Evolutionary conservation across 345 rosid genomes (phyloP).

Genomic region (Pelargonium nanum): DNA sequence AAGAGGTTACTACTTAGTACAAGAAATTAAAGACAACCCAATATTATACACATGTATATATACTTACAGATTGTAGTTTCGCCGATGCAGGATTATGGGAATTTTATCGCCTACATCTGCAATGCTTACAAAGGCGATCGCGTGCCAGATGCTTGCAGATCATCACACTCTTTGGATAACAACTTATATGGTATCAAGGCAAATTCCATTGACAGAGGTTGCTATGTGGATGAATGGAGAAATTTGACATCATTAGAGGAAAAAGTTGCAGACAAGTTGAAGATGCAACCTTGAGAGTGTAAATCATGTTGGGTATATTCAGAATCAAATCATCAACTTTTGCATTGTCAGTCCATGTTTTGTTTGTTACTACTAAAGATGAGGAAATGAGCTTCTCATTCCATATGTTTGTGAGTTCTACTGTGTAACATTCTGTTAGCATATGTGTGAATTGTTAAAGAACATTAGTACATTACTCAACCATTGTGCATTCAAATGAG

Average conservation of each 20-base stretch:
- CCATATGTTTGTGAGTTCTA: no score
- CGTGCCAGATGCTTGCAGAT: constrained; percentile 18
- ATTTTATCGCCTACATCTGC: constrained; percentile 21
- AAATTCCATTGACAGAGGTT: background rate
- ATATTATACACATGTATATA: background rate
- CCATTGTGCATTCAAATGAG: no score
- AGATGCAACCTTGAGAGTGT: background rate
- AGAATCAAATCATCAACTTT: no score
- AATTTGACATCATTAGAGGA: background rate
- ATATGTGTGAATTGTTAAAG: no score
- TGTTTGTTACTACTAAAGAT: no score
- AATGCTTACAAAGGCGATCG: constrained; percentile 22
- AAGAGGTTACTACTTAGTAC: constrained; percentile 12
- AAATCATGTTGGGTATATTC: no score
- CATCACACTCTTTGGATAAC: background rate
- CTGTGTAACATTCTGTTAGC: no score
- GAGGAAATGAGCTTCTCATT: no score
- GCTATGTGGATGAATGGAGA: background rate
- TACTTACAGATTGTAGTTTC: background rate
- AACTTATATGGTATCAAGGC: background rate
- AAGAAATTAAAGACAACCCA: background rate
- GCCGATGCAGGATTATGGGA: constrained; percentile 19
- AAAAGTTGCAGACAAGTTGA: no score
- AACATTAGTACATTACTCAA: no score
- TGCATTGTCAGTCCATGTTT: no score